A percentile compares a stretch with the other conserved stretches of the same genome.
Evolutionary conservation across 257 asterid genomes (phyloP).

Genomic region (Fraxinus americana): DNA sequence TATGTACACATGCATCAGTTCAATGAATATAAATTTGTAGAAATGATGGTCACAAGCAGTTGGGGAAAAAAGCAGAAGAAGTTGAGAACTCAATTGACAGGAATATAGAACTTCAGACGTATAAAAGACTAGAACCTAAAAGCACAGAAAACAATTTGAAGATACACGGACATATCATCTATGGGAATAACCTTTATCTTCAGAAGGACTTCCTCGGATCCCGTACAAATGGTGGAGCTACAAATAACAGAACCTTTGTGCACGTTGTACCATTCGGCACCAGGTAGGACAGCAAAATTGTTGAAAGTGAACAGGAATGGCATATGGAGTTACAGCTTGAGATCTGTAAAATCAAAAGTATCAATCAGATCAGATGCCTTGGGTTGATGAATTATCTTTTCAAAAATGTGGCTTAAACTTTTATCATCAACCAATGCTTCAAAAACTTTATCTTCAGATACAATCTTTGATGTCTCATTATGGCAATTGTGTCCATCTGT

Average conservation of each 20-base stretch:
- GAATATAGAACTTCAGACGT: no score
- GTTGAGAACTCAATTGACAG: no score
- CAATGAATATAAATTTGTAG: no score
- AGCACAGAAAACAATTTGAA: background rate
- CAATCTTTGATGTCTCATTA: background rate
- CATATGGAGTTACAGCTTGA: background rate
- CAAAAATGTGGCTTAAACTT: constrained; percentile 31
- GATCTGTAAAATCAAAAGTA: constrained; percentile 29
- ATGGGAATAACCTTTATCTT: background rate
- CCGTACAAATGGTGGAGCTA: background rate
- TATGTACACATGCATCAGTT: no score
- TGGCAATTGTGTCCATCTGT: constrained; percentile 10
- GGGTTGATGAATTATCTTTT: constrained; percentile 51
- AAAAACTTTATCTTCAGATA: constrained; percentile 36
- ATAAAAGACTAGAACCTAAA: no score
- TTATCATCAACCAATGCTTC: constrained; percentile 38
- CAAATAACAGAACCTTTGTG: background rate
- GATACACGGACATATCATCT: background rate
- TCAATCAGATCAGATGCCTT: constrained; percentile 40
- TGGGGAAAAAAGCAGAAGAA: no score
- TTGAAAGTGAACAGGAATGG: background rate
- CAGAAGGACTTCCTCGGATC: background rate
- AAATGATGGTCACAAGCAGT: no score
- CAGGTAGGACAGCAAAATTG: background rate
- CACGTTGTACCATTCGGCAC: background rate